Evolutionary conservation across 176 grass and related monocot genomes (phyloP).

Genomic region (Triticum turgidum): DNA sequence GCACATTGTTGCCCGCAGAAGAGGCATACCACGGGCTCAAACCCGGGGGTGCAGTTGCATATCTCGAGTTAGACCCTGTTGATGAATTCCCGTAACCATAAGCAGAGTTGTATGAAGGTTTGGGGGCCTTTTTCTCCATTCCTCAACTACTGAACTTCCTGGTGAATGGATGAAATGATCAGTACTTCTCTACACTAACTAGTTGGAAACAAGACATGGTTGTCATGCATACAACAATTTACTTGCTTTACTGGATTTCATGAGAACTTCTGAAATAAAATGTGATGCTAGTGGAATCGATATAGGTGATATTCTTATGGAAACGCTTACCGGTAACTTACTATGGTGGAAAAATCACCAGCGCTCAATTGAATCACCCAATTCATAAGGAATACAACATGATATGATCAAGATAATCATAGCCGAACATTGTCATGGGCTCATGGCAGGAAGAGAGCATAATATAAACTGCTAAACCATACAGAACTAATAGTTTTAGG

Average conservation of each 20-base stretch:
- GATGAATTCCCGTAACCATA: constrained; percentile 47
- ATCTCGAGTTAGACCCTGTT: constrained; percentile 45
- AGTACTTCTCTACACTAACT: neutral
- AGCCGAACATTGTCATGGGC: too few species aligned
- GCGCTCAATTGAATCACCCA: too few species aligned
- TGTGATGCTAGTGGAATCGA: neutral
- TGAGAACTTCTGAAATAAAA: neutral
- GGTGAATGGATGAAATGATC: neutral
- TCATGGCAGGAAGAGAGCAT: too few species aligned
- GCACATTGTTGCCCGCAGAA: constrained; percentile 33
- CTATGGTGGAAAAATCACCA: too few species aligned
- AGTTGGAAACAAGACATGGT: neutral
- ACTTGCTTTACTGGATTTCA: too few species aligned
- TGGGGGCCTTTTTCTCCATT: constrained; percentile 61
- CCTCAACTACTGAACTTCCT: constrained; percentile 6
- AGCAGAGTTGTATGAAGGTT: constrained; percentile 21
- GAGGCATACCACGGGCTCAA: constrained; percentile 47
- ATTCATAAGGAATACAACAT: too few species aligned
- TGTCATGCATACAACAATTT: neutral
- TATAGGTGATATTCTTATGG: too few species aligned
- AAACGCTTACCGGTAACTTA: too few species aligned
- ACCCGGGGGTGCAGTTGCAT: constrained; percentile 38
- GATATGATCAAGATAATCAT: too few species aligned
- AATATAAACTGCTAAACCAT: too few species aligned
- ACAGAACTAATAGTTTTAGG: too few species aligned